Evolutionary conservation across 1,139 yeast genomes (phyloP).

Genomic region (Saccharomycopsis phalli): DNA sequence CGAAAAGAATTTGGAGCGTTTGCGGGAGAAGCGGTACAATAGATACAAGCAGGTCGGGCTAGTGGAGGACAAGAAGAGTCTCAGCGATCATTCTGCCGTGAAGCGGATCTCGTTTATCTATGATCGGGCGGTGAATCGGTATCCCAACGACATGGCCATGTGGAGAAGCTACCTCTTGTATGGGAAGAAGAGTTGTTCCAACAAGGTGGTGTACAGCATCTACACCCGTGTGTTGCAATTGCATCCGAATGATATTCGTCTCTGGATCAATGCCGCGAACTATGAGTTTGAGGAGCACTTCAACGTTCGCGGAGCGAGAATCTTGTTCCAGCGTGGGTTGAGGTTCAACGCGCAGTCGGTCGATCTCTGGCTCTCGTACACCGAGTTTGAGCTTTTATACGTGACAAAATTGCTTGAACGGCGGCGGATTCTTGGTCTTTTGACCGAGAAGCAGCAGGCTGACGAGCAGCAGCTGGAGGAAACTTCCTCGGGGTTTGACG

Average conservation of each 20-base stretch:
- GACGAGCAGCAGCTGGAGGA: slow-evolving; percentile 26
- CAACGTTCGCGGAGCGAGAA: slow-evolving; percentile 83
- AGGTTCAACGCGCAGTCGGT: slow-evolving; percentile 72
- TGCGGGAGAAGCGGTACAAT: slow-evolving; percentile 62
- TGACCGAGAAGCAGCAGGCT: slow-evolving; percentile 65
- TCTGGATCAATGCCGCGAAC: slow-evolving; percentile 94
- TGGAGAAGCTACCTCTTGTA: slow-evolving; percentile 74
- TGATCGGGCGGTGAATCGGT: slow-evolving; percentile 75
- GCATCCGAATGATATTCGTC: slow-evolving; percentile 84
- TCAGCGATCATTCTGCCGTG: slow-evolving; percentile 83
- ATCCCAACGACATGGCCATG: slow-evolving; percentile 65
- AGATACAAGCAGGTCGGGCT: slow-evolving; percentile 46
- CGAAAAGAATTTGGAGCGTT: slow-evolving; percentile 70
- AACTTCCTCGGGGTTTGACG: slow-evolving; percentile 19
- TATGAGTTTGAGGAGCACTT: slow-evolving; percentile 87
- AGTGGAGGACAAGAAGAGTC: slow-evolving; percentile 38
- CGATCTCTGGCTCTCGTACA: slow-evolving; percentile 76
- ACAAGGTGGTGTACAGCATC: slow-evolving; percentile 71
- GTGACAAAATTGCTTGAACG: slow-evolving; percentile 77
- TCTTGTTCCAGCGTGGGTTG: slow-evolving; percentile 74
- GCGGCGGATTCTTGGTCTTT: slow-evolving; percentile 70
- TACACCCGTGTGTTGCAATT: slow-evolving; percentile 72
- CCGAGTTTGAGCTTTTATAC: slow-evolving; percentile 80
- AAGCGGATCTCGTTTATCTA: slow-evolving; percentile 76
- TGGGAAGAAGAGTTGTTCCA: slow-evolving; percentile 68